Base-by-base conservation (phyloP, 176 grass and related monocot genomes). In the Bonia amplexicaulis region DNA sequence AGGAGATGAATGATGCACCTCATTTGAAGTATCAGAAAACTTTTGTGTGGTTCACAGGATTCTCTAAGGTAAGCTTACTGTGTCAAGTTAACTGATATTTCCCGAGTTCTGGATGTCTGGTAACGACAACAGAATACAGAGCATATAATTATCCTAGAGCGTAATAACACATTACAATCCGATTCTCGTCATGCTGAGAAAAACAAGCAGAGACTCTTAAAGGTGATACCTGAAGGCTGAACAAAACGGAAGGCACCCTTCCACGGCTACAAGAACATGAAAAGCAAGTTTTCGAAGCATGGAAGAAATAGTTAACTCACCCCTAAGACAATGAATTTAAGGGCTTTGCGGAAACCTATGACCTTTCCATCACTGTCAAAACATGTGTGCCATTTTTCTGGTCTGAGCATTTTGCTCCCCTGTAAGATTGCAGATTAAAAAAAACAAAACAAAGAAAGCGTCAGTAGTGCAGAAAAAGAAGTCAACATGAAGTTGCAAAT, bases 311-410 rank as follows among this genome's bases (percentile, higher is more conserved):
- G n/a, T 47, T 13, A 73, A 84, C 89, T 90, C 92, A 98, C 96
- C 79, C 96, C 96, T 72, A 95, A 71, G 29, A 95, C 59, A 82
- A 98, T 96, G 89, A 98, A 92, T 51, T 96, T 98, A 31, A 98
- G 96, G 66, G 91, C 90, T 86, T 98, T 98, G 22, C 74, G 87
- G 74, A 98, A 96, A 80, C 88, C 90, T 55, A 89, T 82, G 82
- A 88, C 91, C 81, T 82, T 98, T 37, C 96, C 93, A 3, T 98
- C 91, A 44, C 65, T 62, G 48, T 98, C 91, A 52, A 98, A 96
- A 80, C 86, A 87, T 33, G 91, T 12, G 6, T 92, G 90, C 96
- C 96, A 98, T 86, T 94, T 98, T 77, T 98, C 96, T 31, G 91
- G 90, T 76, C 92, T 96, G 37, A 98, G 96, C 90, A 94, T 89